Base-by-base conservation (phyloP, 148 eudicot genomes). In the Vaccinium myrtillus region DNA sequence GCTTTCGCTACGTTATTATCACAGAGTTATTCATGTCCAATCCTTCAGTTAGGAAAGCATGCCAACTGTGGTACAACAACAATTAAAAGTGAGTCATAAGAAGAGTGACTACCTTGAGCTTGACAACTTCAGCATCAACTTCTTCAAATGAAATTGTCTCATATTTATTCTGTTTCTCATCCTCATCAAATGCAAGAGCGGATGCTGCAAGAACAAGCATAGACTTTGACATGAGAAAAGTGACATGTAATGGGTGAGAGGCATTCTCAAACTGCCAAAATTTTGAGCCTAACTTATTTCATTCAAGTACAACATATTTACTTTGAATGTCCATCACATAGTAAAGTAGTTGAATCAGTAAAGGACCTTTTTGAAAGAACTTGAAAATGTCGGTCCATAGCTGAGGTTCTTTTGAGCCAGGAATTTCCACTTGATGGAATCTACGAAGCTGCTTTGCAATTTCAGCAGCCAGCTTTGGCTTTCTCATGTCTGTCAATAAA, bases 401-500 rank as follows among this genome's bases (percentile, higher is more conserved):
- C 87, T 95, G 99, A 80, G 99, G 95, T 87, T 95, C 98, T 84
- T 87, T 95, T 46, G 96, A 90, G 86, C 95, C 98, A 70, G 99
- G 98, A 85, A 95, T 90, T 79, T 94, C 91, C 50, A 97, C 98
- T 87, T 92, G 88, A 79, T 97, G 99, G 82, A 97, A 97, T 49
- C 81, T 93, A 56, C 86, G 91, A 85, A 97, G 96, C 88, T 95
- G 94, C 86, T 91, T 95, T 18, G 98, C 99, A 87, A 97, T 97
- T 89, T 93, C 90, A 83, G 95, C 91, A 48, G 91, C 93, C 87
- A 95, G 85, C 87, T 91, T 93, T 78, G 93, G 94, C 46, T 89
- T 89, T 89, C 93, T 94, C 96, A 97, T 92, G 87, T 97, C 99
- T 97, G 93, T 79, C 79, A 83, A 90, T 23, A 15, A 78, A 70